Evolutionary conservation across 345 rosid species (phyloP).

Genomic region (Aegle marmelos): DNA sequence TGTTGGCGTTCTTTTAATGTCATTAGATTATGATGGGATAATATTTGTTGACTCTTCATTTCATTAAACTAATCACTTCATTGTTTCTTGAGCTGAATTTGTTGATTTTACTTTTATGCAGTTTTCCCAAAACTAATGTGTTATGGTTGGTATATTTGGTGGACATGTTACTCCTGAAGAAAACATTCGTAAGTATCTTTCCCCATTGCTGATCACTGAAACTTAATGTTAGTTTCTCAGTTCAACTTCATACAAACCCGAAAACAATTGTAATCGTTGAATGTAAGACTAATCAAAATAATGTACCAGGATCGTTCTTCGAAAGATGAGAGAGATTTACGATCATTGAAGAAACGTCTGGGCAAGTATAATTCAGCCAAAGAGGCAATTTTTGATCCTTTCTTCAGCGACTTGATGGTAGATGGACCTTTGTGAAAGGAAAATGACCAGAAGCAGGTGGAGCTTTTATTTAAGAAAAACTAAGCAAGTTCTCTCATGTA

Average conservation of each 20-base stretch:
- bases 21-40: background rate
- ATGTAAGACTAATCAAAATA: background rate
- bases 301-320: conserved; percentile 59
- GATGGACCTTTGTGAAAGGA: conserved; percentile 15
- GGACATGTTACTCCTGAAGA: conserved; percentile 75
- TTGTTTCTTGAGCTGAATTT: background rate
- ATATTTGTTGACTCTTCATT: background rate
- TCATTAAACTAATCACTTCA: background rate
- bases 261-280: background rate
- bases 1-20: background rate
- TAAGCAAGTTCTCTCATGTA: background rate
- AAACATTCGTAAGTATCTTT: conserved; percentile 73
- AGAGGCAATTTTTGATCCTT: conserved; percentile 73
- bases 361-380: conserved; percentile 73
- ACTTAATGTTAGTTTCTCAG: background rate
- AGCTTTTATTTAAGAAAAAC: background rate
- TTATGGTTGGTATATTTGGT: conserved; percentile 85
- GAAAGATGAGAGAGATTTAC: conserved; percentile 64
- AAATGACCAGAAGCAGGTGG: background rate
- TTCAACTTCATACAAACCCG: background rate
- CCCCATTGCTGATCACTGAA: no score
- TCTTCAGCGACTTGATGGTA: conserved; percentile 56
- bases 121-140: conserved; percentile 87
- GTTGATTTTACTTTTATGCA: conserved; percentile 31
- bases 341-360: conserved; percentile 77